phyloP scores from a whole-genome alignment of 768 basidiomycete genomes.

The Boletus barrowsii region DNA sequence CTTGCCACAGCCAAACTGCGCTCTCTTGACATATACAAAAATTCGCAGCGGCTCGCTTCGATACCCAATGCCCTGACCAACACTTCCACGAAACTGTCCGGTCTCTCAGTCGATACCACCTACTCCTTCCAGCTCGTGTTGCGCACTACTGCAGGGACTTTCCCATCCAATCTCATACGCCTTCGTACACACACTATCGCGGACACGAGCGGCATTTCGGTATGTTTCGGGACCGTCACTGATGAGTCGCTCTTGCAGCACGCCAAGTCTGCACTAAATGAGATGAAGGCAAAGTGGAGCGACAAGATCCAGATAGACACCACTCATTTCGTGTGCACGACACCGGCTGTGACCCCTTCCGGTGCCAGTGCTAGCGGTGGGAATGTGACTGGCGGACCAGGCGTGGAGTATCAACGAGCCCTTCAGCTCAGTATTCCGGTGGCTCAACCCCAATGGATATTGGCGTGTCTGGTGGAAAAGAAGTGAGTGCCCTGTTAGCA shows the following conservation, averaged over 20 bases:
- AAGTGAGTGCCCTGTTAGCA: constrained; percentile 49
- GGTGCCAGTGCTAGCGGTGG: constrained; percentile 57
- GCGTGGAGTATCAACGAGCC: constrained; percentile 92
- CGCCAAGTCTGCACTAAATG: constrained; percentile 71
- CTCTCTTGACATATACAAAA: constrained; percentile 90
- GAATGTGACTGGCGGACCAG: constrained; percentile 54
- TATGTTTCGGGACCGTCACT: constrained; percentile 90
- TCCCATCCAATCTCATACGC: constrained; percentile 77
- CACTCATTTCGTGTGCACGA: constrained; percentile 96
- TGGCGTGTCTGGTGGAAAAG: constrained; percentile 83
- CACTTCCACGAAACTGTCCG: constrained; percentile 84
- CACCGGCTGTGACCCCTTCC: constrained; percentile 65
- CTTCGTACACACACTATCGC: constrained; percentile 92
- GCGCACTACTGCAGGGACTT: constrained; percentile 89
- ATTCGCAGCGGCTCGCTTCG: constrained; percentile 80
- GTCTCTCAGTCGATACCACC: constrained; percentile 75
- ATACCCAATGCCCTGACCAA: constrained; percentile 82
- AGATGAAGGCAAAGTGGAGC: constrained; percentile 89
- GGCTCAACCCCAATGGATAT: constrained; percentile 91
- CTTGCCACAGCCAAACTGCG: constrained; percentile 85
- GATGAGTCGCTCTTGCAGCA: constrained; percentile 76
- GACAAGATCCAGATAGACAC: constrained; percentile 97
- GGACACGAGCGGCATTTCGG: constrained; percentile 91
- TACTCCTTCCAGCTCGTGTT: constrained; percentile 95
- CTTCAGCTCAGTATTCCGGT: constrained; percentile 91